phyloP scores from a whole-genome alignment of 352 stramenopile species.

The Phytophthora melonis region DNA sequence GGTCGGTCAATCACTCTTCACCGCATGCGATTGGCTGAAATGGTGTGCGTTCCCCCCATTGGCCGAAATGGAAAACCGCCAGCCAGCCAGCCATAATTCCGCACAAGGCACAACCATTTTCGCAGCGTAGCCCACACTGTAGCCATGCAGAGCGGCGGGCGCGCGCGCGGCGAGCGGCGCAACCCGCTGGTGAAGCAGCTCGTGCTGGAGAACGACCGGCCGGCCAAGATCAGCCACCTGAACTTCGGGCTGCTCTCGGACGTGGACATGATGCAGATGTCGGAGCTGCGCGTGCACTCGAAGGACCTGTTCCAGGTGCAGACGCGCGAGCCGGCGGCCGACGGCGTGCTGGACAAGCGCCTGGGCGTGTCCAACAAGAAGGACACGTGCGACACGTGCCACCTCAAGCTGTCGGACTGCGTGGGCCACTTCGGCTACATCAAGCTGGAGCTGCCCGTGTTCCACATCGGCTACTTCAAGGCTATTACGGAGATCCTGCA shows the following conservation, averaged over 20 bases:
- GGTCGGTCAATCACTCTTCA: no score
- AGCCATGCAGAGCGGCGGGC: slow-evolving; percentile 47
- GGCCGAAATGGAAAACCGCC: no score
- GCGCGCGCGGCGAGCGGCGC: slow-evolving; percentile 62
- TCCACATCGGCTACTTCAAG: slow-evolving; percentile 99
- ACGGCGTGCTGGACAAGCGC: slow-evolving; percentile 97
- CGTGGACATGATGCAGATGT: slow-evolving; percentile 96
- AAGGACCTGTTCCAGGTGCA: slow-evolving; percentile 98
- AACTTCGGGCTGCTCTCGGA: slow-evolving; percentile 98
- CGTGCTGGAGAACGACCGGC: slow-evolving; percentile 89
- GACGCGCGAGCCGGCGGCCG: slow-evolving; percentile 90
- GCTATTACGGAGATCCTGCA: slow-evolving; percentile 98
- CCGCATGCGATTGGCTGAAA: no score
- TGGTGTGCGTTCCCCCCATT: no score
- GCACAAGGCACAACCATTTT: no score
- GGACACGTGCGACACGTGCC: slow-evolving; percentile 93
- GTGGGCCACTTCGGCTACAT: slow-evolving; percentile 99
- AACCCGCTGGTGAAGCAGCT: slow-evolving; percentile 92
- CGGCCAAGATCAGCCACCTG: slow-evolving; percentile 97
- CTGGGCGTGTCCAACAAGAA: slow-evolving; percentile 98
- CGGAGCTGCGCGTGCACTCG: slow-evolving; percentile 94
- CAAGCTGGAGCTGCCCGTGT: slow-evolving; percentile 97
- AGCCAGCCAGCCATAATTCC: no score
- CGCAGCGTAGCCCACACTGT: no score
- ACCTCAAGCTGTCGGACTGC: slow-evolving; percentile 96